Percentiles rank a stretch among this genome's conserved stretches.
Evolutionary conservation across 305 asterid species (phyloP).

Genomic region (Caryopteris hybrid): DNA sequence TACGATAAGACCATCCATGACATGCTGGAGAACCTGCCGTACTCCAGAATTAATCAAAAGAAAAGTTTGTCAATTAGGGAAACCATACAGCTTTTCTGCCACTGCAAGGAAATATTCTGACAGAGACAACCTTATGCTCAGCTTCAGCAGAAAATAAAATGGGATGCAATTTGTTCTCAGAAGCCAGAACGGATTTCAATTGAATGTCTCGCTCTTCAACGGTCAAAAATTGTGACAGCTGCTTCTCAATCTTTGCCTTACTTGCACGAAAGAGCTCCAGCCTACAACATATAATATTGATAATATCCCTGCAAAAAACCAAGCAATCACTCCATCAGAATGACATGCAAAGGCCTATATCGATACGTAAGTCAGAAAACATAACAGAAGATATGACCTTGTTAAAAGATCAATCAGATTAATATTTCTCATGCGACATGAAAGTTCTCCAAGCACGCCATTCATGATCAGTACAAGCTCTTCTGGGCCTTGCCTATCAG

Average conservation of each 20-base stretch:
- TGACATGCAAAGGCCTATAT: slow-evolving; percentile 14
- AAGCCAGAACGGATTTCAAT: slow-evolving; percentile 65
- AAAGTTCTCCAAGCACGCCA: slow-evolving; percentile 77
- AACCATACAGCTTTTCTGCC: slow-evolving; percentile 18
- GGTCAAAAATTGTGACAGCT: slow-evolving; percentile 45
- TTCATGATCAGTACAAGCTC: slow-evolving; percentile 88
- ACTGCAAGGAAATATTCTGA: slow-evolving; percentile 14
- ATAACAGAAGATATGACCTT: slow-evolving; percentile 47
- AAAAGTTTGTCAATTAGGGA: slow-evolving; percentile 18
- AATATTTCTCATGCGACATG: slow-evolving; percentile 73
- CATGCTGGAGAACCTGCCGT: slow-evolving; percentile 94
- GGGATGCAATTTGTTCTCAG: slow-evolving; percentile 90
- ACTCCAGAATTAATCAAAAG: slow-evolving; percentile 24
- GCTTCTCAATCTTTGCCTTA: slow-evolving; percentile 61
- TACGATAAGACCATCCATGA: slow-evolving; percentile 82
- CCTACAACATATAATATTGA: slow-evolving; percentile 52
- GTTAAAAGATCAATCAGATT: slow-evolving; percentile 88
- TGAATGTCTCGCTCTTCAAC: slow-evolving; percentile 66
- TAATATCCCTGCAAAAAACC: slow-evolving; percentile 61
- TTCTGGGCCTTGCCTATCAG: slow-evolving; percentile 90
- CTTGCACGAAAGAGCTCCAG: slow-evolving; percentile 82
- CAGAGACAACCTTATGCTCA: slow-evolving; percentile 78
- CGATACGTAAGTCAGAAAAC: slow-evolving; percentile 11
- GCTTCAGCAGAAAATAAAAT: slow-evolving; percentile 92
- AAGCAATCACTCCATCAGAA: slow-evolving; percentile 27